Base-by-base conservation (phyloP, 208 protist species). In the Acanthamoeba sp. region DNA sequence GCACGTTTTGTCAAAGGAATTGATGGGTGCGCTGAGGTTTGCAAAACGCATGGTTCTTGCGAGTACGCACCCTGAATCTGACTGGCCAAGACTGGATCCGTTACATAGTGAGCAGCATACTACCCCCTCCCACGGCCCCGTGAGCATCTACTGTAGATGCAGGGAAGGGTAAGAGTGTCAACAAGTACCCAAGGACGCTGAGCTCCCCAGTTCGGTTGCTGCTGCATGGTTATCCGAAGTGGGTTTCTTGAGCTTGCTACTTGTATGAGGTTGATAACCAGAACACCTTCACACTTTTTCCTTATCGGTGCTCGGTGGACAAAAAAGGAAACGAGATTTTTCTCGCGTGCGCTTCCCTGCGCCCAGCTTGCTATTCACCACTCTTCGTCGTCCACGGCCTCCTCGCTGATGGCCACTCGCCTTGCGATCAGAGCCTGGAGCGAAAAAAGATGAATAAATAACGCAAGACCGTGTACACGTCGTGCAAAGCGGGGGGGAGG, bases 181-280 rank as follows among this genome's bases (percentile, higher is more conserved):
- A n/a, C n/a, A n/a, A n/a, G n/a, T 38, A 73, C 64, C 64, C 64
- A 73, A 18, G 64, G 64, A 38, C 64, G 64, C 29, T 73, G 64
- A 20, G 64, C 64, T 73, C 64, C 64, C 64, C 64, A 73, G 64
- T 73, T 73, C 9, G 64, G 64, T 22, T 62, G 55, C 64, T 73
- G 64, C 64, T 57, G 52, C 52, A 57, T 57, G 52, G 1, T 57
- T n/a, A n/a, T n/a, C n/a, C n/a, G n/a, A n/a, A n/a, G n/a, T n/a
- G n/a, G n/a, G n/a, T n/a, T n/a, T n/a, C n/a, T n/a, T n/a, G n/a
- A n/a, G n/a, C n/a, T n/a, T n/a, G n/a, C 52, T 57, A 22, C 45
- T 57, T 57, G 52, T 27, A 16, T 57, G 12, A 50, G 45, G 45
- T 57, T 57, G 52, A 27, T 55, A 6, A 20, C 18, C 50, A n/a